These are phyloP conservation scores for Trichosporon sp. DNA, from an alignment of 1,284 basidiomycete genomes.

Conservation along the genomic window DNA sequence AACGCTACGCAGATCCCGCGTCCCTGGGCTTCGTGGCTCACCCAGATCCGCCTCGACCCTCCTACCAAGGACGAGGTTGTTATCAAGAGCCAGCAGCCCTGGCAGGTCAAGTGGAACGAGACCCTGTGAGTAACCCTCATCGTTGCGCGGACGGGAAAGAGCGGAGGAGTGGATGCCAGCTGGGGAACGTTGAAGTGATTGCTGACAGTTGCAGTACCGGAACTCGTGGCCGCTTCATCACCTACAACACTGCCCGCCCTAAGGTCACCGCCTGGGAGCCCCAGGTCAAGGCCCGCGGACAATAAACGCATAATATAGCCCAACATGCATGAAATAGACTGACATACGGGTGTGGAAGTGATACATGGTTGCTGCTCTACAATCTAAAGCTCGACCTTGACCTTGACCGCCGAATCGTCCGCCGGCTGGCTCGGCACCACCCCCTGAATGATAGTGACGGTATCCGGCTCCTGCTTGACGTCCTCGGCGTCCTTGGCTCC, in stretches of 20 bases:
- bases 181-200: neutral
- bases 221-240: constrained; percentile 80
- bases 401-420: neutral
- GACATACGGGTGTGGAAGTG: neutral
- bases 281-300: constrained; percentile 63
- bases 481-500: constrained; percentile 36
- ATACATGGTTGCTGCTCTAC: constrained; percentile 11
- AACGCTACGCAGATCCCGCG: constrained; percentile 87
- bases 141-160: too few relatives aligned
- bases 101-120: constrained; percentile 62
- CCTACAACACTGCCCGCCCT: constrained; percentile 81
- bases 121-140: constrained; percentile 62
- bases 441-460: neutral
- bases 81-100: constrained; percentile 69
- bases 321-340: constrained; percentile 18
- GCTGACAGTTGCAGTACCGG: constrained; percentile 63
- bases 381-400: constrained; percentile 13
- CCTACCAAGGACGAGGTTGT: constrained; percentile 75
- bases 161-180: neutral
- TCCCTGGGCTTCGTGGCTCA: constrained; percentile 93
- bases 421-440: neutral
- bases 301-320: constrained; percentile 28
- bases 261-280: constrained; percentile 85
- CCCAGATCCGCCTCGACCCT: constrained; percentile 80
- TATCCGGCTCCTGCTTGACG: neutral